These are phyloP conservation scores for Torulaspora maleeae DNA, from an alignment of 805 yeast genomes.

Conservation along the genomic window DNA sequence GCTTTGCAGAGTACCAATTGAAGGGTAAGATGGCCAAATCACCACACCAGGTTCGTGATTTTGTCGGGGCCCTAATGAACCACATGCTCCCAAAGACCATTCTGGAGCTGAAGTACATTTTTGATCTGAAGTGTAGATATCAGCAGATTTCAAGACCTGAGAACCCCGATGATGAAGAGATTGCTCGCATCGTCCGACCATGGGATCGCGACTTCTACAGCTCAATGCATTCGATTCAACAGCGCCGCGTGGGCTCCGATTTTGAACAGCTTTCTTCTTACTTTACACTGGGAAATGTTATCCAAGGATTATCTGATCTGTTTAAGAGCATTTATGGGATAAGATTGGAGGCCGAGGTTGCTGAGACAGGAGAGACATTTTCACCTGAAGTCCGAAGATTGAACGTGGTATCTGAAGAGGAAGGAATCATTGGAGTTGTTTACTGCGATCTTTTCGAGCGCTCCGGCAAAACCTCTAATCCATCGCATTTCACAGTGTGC, in stretches of 20 bases:
- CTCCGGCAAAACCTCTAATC: conserved; percentile 68
- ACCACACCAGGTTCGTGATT: conserved; percentile 70
- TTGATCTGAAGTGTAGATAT: conserved; percentile 35
- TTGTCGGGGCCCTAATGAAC: conserved; percentile 55
- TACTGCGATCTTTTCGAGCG: conserved; percentile 86
- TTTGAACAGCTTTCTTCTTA: conserved; percentile 56
- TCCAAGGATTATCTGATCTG: conserved; percentile 73
- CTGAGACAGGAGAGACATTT: conserved; percentile 81
- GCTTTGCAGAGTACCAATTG: conserved; percentile 75
- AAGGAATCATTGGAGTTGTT: conserved; percentile 68
- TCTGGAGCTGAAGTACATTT: conserved; percentile 51
- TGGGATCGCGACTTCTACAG: conserved; percentile 85
- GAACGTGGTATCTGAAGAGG: conserved; percentile 61
- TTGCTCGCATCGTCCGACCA: conserved; percentile 55
- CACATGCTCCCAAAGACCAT: conserved; percentile 51
- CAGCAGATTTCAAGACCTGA: conserved; percentile 16
- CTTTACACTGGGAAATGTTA: conserved; percentile 80
- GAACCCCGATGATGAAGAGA: conserved; percentile 35
- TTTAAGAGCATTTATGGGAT: conserved; percentile 74
- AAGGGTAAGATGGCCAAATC: conserved; percentile 85
- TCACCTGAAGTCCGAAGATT: conserved; percentile 76
- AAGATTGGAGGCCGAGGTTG: conserved; percentile 59
- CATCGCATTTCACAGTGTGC: conserved; percentile 94
- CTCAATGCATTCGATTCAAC: conserved; percentile 31
- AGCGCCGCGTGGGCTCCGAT: conserved; percentile 33